Conservation (phyloP, 352 stramenopile genomes). For the Phytophthora fragariaefolia region DNA sequence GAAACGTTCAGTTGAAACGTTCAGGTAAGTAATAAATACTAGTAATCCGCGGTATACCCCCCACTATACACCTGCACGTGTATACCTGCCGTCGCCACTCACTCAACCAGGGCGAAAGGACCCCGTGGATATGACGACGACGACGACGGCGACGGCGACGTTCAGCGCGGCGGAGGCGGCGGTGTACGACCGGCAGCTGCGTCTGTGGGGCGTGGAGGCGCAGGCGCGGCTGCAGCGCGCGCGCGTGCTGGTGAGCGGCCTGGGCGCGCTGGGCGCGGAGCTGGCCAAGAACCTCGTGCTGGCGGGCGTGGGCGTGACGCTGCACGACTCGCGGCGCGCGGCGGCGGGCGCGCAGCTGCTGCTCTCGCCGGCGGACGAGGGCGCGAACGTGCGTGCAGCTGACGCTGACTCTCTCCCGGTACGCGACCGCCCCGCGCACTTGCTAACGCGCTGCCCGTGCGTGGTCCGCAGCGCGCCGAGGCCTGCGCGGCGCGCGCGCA, state of each 20-base stretch:
- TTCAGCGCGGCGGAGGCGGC: conserved; percentile 91
- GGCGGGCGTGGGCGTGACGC: conserved; percentile 93
- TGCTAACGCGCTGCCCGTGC: conserved; percentile 3
- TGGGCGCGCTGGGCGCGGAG: conserved; percentile 89
- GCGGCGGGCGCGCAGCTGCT: conserved; percentile 87
- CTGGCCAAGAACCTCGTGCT: conserved; percentile 98
- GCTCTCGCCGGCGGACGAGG: conserved; percentile 69
- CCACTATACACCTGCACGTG: too few species aligned
- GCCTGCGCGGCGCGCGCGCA: conserved; percentile 85
- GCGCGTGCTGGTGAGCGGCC: conserved; percentile 89
- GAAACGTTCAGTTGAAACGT: too few species aligned
- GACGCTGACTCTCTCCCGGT: too few species aligned
- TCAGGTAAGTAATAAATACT: too few species aligned
- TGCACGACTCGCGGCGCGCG: conserved; percentile 87
- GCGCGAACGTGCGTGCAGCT: conserved; percentile 63
- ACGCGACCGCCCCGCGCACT: too few species aligned
- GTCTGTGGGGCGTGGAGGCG: background rate
- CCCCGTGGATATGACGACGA: too few species aligned
- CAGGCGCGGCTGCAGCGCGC: conserved; percentile 93
- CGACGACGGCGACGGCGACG: conserved; percentile 26
- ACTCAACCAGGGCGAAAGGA: too few species aligned
- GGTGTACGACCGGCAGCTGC: conserved; percentile 76
- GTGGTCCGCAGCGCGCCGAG: conserved; percentile 59
- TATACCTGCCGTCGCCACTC: too few species aligned
- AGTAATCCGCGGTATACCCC: too few species aligned